These are phyloP conservation scores for Sicyos baderoa DNA, from an alignment of 306 rosid genomes.

Conservation along the genomic window DNA sequence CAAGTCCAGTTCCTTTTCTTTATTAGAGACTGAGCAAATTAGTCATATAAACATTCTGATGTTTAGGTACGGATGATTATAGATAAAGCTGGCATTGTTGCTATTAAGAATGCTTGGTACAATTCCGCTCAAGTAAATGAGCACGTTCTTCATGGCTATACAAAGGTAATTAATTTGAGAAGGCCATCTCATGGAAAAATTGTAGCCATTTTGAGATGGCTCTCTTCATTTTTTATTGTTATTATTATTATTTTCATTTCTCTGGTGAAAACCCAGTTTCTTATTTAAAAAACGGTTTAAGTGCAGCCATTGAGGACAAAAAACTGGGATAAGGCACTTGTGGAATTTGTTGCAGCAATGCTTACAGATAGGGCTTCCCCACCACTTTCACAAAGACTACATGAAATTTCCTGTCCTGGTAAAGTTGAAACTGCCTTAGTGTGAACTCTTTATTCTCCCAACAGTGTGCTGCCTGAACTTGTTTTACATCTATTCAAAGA, in stretches of 20 bases:
- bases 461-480: constrained; percentile 15
- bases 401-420: constrained; percentile 87
- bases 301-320: constrained; percentile 83
- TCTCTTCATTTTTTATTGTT: no score
- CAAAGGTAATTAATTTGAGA: constrained; percentile 46
- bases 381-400: constrained; percentile 52
- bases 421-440: constrained; percentile 15
- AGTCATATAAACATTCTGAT: constrained; percentile 6
- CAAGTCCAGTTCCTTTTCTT: neutral
- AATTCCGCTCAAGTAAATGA: constrained; percentile 54
- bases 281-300: constrained; percentile 6
- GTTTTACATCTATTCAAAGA: neutral
- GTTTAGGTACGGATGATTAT: constrained; percentile 61
- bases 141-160: constrained; percentile 61
- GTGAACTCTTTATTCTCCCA: constrained; percentile 21
- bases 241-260: no score
- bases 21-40: neutral
- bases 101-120: constrained; percentile 76
- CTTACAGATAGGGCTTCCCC: constrained; percentile 58
- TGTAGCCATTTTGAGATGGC: constrained; percentile 49
- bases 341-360: constrained; percentile 75
- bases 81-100: constrained; percentile 61
- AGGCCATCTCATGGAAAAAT: constrained; percentile 24
- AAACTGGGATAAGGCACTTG: constrained; percentile 84
- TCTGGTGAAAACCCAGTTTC: no score